phyloP scores from a whole-genome alignment of 2,329 filamentous ascomycete species.

The Botrytis medusae region DNA sequence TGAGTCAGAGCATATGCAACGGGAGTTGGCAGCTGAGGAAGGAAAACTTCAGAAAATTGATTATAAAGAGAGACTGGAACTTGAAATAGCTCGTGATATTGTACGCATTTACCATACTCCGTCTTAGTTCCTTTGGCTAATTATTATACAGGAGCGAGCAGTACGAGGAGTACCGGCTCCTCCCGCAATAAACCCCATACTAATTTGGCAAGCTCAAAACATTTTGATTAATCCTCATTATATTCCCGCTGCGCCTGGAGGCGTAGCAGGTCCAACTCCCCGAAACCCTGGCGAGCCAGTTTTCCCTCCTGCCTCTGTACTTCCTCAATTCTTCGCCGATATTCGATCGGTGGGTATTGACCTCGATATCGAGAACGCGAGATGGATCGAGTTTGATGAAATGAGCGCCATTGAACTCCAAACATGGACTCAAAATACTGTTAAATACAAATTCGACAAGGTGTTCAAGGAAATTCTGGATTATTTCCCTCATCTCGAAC shows the following conservation, averaged over 20 bases:
- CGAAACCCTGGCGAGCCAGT: neutral
- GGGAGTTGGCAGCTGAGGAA: neutral
- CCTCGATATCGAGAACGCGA: neutral
- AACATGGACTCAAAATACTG: neutral
- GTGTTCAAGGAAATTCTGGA: neutral
- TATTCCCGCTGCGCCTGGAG: neutral
- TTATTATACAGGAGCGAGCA: neutral
- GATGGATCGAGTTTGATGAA: neutral
- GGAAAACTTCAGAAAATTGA: accelerated
- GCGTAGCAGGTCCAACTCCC: neutral
- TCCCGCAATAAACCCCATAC: accelerated
- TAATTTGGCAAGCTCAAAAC: no score
- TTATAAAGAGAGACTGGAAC: accelerated
- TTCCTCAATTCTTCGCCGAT: constrained; percentile 7
- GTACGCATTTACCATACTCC: neutral
- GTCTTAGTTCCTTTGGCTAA: neutral
- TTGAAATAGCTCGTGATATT: accelerated
- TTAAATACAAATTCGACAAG: neutral
- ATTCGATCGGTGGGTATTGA: constrained; percentile 11
- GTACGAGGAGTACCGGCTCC: accelerated
- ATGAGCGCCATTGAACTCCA: neutral
- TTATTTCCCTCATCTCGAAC: neutral
- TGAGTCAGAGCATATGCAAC: neutral
- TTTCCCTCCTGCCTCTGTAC: neutral
- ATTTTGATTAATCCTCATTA: no score